A percentile compares a stretch with the other conserved stretches of the same genome.
Evolutionary conservation across 805 yeast genomes (phyloP).

Genomic region (Wickerhamomyces sydowiorum): DNA sequence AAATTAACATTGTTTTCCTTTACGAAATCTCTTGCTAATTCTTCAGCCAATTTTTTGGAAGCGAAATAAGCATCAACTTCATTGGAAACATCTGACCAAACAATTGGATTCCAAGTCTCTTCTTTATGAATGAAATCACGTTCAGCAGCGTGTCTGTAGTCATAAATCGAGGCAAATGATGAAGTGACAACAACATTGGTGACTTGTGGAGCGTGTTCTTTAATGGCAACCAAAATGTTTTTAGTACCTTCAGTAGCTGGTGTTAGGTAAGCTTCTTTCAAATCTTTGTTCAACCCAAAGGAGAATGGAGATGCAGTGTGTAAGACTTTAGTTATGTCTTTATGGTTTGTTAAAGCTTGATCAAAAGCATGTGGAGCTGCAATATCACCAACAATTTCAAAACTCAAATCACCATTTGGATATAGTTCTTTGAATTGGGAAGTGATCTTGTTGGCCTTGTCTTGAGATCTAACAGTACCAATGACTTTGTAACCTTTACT

Average conservation of each 20-base stretch:
- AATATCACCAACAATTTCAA: conserved; percentile 39
- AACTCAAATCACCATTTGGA: conserved; percentile 27
- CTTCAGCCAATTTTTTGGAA: conserved; percentile 43
- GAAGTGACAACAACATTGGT: conserved; percentile 47
- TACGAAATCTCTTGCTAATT: conserved; percentile 47
- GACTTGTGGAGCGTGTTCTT: conserved; percentile 27
- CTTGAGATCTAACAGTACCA: conserved; percentile 15
- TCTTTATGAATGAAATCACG: conserved; percentile 29
- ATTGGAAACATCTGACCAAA: conserved; percentile 36
- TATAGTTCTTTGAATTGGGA: conserved; percentile 14
- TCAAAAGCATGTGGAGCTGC: conserved; percentile 34
- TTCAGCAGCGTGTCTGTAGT: conserved; percentile 25
- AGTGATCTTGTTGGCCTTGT: conserved; percentile 25
- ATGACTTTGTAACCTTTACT: conserved; percentile 30
- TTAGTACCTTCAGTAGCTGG: conserved; percentile 53
- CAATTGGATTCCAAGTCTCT: conserved; percentile 40
- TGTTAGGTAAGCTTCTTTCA: conserved; percentile 40
- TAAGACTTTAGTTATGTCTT: conserved; percentile 42
- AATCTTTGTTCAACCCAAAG: conserved; percentile 25
- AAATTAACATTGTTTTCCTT: conserved; percentile 23
- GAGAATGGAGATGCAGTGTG: conserved; percentile 50
- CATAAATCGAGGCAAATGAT: conserved; percentile 36
- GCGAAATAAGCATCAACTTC: conserved; percentile 26
- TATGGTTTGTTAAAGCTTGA: conserved; percentile 30
- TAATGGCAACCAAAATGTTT: conserved; percentile 38